Evolutionary conservation across 805 yeast species (phyloP).

Genomic region (Suhomyces canberraensis): DNA sequence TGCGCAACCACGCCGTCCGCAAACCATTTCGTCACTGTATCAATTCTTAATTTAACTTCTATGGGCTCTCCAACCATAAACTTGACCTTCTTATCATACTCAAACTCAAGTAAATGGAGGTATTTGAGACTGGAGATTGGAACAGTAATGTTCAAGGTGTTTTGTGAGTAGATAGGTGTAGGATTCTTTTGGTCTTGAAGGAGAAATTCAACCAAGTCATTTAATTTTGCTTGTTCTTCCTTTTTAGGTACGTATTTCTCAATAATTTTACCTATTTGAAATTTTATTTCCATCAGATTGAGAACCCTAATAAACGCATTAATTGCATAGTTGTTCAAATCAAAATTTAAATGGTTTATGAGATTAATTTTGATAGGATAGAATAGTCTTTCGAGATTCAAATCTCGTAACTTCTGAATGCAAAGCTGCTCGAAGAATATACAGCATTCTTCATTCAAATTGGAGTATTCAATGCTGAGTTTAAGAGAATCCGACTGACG

Average conservation of each 20-base stretch:
- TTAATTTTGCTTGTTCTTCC: constrained; percentile 10
- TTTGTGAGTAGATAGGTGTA: not conserved
- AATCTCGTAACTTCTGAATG: constrained; percentile 12
- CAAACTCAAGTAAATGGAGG: constrained; percentile 55
- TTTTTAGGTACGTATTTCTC: constrained; percentile 8
- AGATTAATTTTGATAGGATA: constrained; percentile 19
- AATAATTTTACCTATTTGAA: constrained; percentile 13
- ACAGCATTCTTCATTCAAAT: constrained; percentile 45
- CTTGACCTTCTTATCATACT: constrained; percentile 37
- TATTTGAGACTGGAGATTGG: constrained; percentile 59
- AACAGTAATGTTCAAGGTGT: constrained; percentile 47
- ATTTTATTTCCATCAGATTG: constrained; percentile 17
- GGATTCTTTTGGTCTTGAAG: constrained; percentile 1
- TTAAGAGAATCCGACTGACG: constrained; percentile 34
- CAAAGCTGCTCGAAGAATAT: constrained; percentile 11
- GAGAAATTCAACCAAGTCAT: constrained; percentile 4
- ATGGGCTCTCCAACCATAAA: constrained; percentile 66
- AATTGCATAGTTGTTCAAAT: constrained; percentile 30
- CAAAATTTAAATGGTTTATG: constrained; percentile 21
- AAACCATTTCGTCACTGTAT: constrained; percentile 47
- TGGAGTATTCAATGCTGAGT: constrained; percentile 45
- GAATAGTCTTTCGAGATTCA: constrained; percentile 17
- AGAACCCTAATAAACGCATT: constrained; percentile 14
- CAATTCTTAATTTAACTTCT: constrained; percentile 38
- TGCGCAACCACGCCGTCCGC: constrained; percentile 19